Percentiles rank a stretch among this genome's conserved stretches.
phyloP scores from a whole-genome alignment of 2,329 filamentous ascomycete species.

The Monilinia fructigena region DNA sequence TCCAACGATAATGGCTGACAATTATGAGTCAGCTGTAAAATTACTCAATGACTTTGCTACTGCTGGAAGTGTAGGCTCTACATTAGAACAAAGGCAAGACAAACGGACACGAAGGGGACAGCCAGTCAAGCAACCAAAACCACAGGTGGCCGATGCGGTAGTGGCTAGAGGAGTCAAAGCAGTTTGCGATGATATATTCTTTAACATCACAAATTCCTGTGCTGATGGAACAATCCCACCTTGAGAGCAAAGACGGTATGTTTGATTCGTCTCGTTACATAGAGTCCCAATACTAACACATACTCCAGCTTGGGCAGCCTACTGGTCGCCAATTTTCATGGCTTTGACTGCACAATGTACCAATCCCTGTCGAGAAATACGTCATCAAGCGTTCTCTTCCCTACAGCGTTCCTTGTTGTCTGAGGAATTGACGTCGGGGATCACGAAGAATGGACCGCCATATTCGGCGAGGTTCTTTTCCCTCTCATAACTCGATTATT shows the following conservation, averaged over 20 bases:
- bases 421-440: conserved; percentile 78
- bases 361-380: conserved; percentile 90
- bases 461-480: conserved; percentile 92
- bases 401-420: conserved; percentile 85
- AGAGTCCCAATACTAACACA: neutral
- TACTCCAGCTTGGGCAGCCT: conserved; percentile 78
- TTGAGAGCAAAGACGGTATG: conserved; percentile 70
- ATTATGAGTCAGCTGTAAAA: conserved; percentile 84
- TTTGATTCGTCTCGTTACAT: neutral
- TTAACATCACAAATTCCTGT: conserved; percentile 79
- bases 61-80: conserved; percentile 70
- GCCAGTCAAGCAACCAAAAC: conserved; percentile 47
- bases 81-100: conserved; percentile 68
- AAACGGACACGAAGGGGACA: conserved; percentile 44
- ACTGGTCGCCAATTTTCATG: conserved; percentile 94
- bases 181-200: conserved; percentile 78
- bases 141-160: conserved; percentile 61
- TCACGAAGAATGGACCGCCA: conserved; percentile 89
- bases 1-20: conserved; percentile 89
- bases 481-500: conserved; percentile 83
- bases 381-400: conserved; percentile 81
- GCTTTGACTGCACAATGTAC: conserved; percentile 86
- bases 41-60: conserved; percentile 89
- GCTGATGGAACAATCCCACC: conserved; percentile 88
- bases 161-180: conserved; percentile 78